Evolutionary conservation across 441 rosid species (phyloP).

Genomic region (Brassica hybrid): DNA sequence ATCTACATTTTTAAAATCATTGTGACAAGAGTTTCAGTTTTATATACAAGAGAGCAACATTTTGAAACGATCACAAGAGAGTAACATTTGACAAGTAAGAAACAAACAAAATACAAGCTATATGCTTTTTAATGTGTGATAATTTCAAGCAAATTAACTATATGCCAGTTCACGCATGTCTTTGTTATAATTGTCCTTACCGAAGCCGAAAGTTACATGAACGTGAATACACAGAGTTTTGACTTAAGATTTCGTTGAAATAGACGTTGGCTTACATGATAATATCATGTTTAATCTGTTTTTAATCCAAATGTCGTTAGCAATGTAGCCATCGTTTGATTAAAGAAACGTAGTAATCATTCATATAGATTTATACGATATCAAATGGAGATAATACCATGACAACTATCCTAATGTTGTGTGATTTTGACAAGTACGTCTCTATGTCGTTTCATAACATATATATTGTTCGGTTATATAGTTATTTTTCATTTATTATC

Average conservation of each 20-base stretch:
- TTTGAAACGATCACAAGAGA: not conserved
- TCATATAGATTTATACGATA: not conserved
- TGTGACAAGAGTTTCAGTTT: conserved; percentile 6
- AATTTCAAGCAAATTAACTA: not conserved
- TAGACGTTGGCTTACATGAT: conserved; percentile 12
- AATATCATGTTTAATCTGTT: not conserved
- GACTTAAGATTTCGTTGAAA: conserved; percentile 23
- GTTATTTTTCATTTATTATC: not conserved
- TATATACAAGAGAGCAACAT: not conserved
- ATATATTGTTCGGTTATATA: not conserved
- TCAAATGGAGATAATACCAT: conserved; percentile 6
- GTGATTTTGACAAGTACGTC: conserved; percentile 25
- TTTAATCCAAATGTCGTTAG: conserved; percentile 22
- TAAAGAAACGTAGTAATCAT: not conserved
- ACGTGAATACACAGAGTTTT: conserved; percentile 23
- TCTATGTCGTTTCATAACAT: conserved; percentile 17
- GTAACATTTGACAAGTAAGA: conserved; percentile 3
- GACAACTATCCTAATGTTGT: conserved; percentile 22
- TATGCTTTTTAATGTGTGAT: not conserved
- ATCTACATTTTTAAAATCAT: not conserved
- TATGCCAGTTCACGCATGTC: not conserved
- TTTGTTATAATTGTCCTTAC: conserved; percentile 23
- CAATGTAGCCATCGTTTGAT: conserved; percentile 12
- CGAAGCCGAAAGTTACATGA: conserved; percentile 25
- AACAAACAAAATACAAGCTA: not conserved